phyloP scores from a whole-genome alignment of 2,329 filamentous ascomycete genomes.

The Mariannaea elegans region DNA sequence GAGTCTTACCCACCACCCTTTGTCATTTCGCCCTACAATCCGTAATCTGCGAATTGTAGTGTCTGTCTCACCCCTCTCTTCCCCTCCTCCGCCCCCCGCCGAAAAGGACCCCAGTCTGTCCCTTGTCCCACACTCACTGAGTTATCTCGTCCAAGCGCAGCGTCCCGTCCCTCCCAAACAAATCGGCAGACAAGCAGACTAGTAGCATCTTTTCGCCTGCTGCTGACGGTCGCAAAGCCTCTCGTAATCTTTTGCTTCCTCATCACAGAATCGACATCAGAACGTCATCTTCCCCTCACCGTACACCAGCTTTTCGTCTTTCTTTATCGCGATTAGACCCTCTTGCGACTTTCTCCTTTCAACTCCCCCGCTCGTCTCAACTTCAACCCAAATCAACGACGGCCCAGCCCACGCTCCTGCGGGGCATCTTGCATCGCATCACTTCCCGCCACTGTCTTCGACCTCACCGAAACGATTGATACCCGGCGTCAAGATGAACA shows the following conservation, averaged over 20 bases:
- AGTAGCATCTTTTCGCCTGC: conserved; percentile 9
- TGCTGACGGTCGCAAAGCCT: conserved; percentile 15
- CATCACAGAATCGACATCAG: neutral
- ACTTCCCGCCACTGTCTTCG: conserved; percentile 1
- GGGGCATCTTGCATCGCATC: conserved; percentile 24
- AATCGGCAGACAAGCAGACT: neutral
- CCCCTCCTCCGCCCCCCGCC: neutral
- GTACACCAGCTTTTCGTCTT: neutral
- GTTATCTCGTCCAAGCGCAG: neutral
- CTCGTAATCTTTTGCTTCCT: neutral
- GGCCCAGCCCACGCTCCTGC: conserved; percentile 14
- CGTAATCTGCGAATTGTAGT: neutral
- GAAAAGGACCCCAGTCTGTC: conserved; percentile 1
- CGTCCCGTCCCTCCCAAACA: neutral
- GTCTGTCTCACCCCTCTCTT: neutral
- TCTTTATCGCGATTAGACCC: neutral
- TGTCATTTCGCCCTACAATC: conserved; percentile 7
- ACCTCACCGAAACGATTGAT: conserved; percentile 12
- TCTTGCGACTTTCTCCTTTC: neutral
- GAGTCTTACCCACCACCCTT: neutral
- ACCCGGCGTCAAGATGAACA: conserved; percentile 29
- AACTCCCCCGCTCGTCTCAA: conserved; percentile 4
- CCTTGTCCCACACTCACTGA: neutral
- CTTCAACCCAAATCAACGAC: neutral
- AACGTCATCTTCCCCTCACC: neutral